Evolutionary conservation across 441 rosid species (phyloP), one percentile per base, ranked within the genome.

Genomic region (Gossypium davidsonii): DNA sequence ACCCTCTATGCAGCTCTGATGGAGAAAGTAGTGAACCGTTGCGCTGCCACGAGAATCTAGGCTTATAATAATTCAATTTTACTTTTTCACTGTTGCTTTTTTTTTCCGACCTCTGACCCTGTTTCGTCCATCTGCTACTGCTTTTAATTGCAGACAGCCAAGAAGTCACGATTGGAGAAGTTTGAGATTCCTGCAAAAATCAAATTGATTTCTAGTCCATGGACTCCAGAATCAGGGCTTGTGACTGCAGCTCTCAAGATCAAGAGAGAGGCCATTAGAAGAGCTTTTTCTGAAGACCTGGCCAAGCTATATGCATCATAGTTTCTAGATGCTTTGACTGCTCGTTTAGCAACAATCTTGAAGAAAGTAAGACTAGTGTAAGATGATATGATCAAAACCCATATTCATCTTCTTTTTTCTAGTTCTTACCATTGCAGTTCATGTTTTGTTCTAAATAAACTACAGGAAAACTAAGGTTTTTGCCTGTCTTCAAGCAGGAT

Each of bases 201-300:
- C 46, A 93, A 89, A 70, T 61, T 93, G 84, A 79, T 91, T 59
- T 79, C 86, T 11, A 66, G 87, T 52, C 88, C 94, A n/a, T 95
- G 99, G 99, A 95, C 95, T 20, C 98, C 99, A 20, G 97, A 93
- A 57, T 81, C 97, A 18, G 98, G 98, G 17, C 81, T 95, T 18
- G 97, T 89, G 23, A 95, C 99, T 9, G 94, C 97, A 46, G 98
- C 99, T 62, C 86, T 93, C 52, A 95, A 95, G 94, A 79, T 95
- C 71, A 95, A 93, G 68, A 86, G 98, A 82, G 97, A 95, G 69
- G 81, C 79, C 42, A 77, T 93, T 51, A 89, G 83, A 77, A 88
- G 79, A 73, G 86, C 88, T 51, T 93, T 84, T 79, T 81, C 88
- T 9, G 89, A 90, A 34, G 94, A 89, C 12, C 96, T 95, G 69